Conservation (phyloP, 257 asterid genomes). For the Petunia axillaris region DNA sequence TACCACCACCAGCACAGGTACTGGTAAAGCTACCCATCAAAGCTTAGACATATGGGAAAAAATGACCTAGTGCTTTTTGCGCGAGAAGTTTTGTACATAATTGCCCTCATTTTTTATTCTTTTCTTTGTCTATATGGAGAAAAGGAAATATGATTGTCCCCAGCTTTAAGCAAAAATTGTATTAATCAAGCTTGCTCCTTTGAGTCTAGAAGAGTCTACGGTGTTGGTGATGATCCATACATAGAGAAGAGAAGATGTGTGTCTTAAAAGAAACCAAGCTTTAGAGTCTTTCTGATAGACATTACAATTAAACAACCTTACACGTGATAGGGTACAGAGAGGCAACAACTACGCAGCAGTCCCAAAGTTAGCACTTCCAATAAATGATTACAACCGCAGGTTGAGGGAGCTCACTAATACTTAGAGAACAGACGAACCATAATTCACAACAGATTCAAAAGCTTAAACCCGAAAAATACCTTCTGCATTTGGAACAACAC, state of each 20-base stretch:
- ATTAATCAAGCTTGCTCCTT: slow-evolving; percentile 4
- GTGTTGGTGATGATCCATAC: not conserved
- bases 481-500: slow-evolving; percentile 53
- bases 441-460: not conserved
- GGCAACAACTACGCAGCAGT: not conserved
- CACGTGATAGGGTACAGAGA: not conserved
- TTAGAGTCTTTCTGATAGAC: not conserved
- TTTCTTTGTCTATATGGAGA: no score
- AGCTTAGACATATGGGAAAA: no score
- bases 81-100: no score
- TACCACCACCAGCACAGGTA: no score
- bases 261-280: not conserved
- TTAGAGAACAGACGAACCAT: not conserved
- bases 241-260: not conserved
- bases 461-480: slow-evolving; percentile 41
- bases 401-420: not conserved
- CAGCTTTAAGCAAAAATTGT: not conserved
- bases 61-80: no score
- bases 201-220: not conserved
- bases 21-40: no score
- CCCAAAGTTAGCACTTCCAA: not conserved
- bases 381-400: not conserved
- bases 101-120: no score
- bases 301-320: not conserved
- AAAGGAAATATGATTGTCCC: not conserved